Conservation (phyloP, 2,329 filamentous ascomycete species). For the Tolypocladium amazonense region DNA sequence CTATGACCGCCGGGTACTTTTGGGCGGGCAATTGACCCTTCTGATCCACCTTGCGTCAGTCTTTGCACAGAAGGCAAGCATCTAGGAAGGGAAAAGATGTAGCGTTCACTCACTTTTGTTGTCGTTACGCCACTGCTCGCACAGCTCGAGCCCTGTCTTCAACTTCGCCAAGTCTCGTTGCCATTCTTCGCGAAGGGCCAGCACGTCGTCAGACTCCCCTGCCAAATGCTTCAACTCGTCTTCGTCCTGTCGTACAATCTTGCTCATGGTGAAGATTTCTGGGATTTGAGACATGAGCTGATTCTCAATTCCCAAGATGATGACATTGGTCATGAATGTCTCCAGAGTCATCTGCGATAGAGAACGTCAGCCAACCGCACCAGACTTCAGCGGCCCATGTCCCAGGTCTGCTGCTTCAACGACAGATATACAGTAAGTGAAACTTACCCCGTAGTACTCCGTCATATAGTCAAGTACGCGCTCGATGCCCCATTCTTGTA, state of each 20-base stretch:
- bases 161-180: not conserved
- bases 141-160: not conserved
- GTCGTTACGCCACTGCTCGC: not conserved
- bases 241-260: not conserved
- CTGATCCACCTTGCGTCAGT: not conserved
- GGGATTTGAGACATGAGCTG: conserved; percentile 2
- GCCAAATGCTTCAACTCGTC: not conserved
- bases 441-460: conserved; percentile 29
- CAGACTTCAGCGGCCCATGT: not conserved
- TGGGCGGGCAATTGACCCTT: not conserved
- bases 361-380: not conserved
- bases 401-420: not conserved
- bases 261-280: not conserved
- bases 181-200: not conserved
- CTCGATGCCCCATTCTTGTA: not conserved
- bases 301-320: conserved; percentile 3
- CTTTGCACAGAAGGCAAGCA: not conserved
- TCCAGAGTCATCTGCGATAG: not conserved
- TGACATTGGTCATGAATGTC: conserved; percentile 3
- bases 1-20: not conserved
- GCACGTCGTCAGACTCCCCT: not conserved
- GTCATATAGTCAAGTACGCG: conserved; percentile 22
- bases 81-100: not conserved
- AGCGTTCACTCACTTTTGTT: not conserved
- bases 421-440: not conserved